Conservation (phyloP, 495 filamentous ascomycete genomes). For the Glutinoglossum americanum region DNA sequence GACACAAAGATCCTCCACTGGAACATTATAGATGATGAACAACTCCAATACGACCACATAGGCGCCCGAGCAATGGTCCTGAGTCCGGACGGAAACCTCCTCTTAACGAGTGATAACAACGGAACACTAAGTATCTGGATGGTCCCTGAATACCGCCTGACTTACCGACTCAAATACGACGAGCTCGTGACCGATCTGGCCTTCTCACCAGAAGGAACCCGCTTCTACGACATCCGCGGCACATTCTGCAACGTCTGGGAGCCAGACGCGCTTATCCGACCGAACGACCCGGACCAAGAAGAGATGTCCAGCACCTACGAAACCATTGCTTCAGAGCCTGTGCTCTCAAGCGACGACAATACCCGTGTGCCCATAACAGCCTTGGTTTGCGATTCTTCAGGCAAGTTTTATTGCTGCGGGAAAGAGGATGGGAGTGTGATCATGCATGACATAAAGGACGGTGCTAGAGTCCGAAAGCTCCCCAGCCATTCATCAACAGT, state of each 20-base stretch:
- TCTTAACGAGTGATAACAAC: background rate
- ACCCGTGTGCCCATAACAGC: background rate
- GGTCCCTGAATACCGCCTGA: background rate
- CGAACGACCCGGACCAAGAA: background rate
- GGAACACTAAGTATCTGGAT: background rate
- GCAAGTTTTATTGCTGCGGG: background rate
- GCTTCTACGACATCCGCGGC: background rate
- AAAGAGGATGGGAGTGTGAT: background rate
- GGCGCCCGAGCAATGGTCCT: background rate
- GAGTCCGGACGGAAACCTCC: background rate
- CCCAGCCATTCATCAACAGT: background rate
- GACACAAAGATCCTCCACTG: background rate
- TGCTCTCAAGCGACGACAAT: background rate
- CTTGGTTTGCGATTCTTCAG: background rate
- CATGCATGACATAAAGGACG: background rate
- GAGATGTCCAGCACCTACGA: background rate
- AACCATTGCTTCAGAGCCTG: background rate
- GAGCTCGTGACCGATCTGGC: background rate
- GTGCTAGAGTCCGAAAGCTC: background rate
- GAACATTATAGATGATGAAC: background rate
- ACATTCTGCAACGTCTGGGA: background rate
- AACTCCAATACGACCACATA: background rate
- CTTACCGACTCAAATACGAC: background rate
- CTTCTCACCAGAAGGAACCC: background rate
- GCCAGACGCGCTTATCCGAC: background rate